Base-by-base conservation (phyloP, 2,329 filamentous ascomycete species). In the Emergomyces orientalis region DNA sequence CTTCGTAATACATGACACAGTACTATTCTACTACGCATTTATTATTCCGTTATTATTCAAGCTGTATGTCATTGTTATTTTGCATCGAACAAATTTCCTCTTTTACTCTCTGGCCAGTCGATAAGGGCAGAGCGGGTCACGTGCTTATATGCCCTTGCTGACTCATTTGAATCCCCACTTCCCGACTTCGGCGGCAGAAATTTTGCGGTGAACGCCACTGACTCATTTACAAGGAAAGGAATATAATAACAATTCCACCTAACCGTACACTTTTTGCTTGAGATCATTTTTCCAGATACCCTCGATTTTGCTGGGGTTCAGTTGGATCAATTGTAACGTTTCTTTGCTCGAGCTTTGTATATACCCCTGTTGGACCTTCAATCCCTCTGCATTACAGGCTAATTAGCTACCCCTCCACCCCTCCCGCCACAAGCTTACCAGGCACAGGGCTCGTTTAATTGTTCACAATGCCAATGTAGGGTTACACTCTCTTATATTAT, bases 401-500 rank as follows among this genome's bases (percentile, higher is more conserved):
- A 34, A 37, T 25, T 41, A 17, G 19, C 37, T 14, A 43, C 37
- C 55, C 14, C n/a, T 30, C 37, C 30, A 34, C 49, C 49, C 27
- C 27, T n/a, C 49, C 34, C 37, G 25, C 8, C 9, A n/a, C n/a
- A n/a, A 49, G 57, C 41, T 49, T 59, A 19, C 27, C 14, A 17
- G 3, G 37, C 30, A 58, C 37, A 25, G 19, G 25, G 25, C n/a
- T 19, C 27, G 13, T 56, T 30, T 61, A 32, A 56, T 60, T 27
- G 22, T 32, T 34, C 59, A 66, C 61, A 56, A 68, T 68, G 66
- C 65, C 66, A n/a, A 68, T 68, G 66, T 68, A 67, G 32, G 39
- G 59, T 13, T 60, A 27, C 34, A 41, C n/a, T 60, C 32, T 27
- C n/a, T 19, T 22, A 17, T 27, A n/a, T 30, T 45, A 34, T 43